Conservation (phyloP, 257 asterid genomes). For the Phtheirospermum japonicum region DNA sequence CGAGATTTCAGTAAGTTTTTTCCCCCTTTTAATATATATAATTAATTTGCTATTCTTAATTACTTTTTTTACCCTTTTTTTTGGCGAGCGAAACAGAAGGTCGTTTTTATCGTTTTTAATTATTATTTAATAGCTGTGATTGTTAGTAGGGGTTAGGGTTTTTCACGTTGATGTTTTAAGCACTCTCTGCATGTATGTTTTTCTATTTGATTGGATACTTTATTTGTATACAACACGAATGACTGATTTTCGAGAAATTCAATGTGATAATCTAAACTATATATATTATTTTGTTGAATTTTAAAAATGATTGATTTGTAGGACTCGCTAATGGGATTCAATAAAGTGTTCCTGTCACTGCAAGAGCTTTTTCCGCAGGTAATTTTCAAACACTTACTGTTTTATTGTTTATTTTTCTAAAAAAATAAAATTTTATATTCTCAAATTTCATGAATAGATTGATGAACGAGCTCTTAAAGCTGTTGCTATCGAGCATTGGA, state of each 20-base stretch:
- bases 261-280: slow-evolving; percentile 10
- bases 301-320: slow-evolving; percentile 29
- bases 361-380: slow-evolving; percentile 49
- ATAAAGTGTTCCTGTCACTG: slow-evolving; percentile 31
- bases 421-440: neutral
- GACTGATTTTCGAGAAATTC: slow-evolving; percentile 3
- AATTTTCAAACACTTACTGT: slow-evolving; percentile 5
- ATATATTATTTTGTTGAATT: slow-evolving; percentile 1
- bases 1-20: neutral
- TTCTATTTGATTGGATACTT: too few species aligned
- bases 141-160: neutral
- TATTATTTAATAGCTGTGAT: neutral
- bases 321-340: slow-evolving; percentile 33
- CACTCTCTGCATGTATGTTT: neutral
- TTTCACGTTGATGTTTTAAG: neutral
- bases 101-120: too few species aligned
- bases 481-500: slow-evolving; percentile 75
- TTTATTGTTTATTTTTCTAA: neutral
- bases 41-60: too few species aligned
- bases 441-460: slow-evolving; percentile 40
- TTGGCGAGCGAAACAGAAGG: too few species aligned
- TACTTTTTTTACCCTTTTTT: too few species aligned
- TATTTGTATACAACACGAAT: too few species aligned
- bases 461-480: slow-evolving; percentile 75
- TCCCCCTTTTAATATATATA: too few species aligned